A percentile compares a stretch with the other conserved stretches of the same genome.
Conservation (phyloP, 495 filamentous ascomycete species). For the Aspergillus sparsus region DNA sequence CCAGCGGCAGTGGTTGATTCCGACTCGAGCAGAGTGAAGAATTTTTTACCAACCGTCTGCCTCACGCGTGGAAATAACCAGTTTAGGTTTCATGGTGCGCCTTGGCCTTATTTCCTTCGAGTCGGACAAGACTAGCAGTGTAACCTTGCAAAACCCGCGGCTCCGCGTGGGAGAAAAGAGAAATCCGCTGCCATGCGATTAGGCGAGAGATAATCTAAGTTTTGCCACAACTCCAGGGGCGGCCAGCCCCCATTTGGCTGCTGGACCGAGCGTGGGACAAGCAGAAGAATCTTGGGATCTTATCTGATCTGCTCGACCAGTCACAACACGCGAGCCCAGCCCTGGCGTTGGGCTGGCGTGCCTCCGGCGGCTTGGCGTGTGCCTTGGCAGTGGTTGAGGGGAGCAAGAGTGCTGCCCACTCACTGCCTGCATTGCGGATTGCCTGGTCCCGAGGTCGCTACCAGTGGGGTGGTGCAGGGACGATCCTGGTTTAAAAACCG, state of each 20-base stretch:
- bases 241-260: slow-evolving; percentile 1
- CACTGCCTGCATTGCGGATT: not conserved
- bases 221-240: slow-evolving; percentile 1
- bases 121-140: no score
- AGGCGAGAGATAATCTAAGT: not conserved
- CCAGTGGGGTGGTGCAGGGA: not conserved
- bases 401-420: not conserved
- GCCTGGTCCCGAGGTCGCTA: slow-evolving; percentile 1
- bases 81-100: no score
- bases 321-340: not conserved
- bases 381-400: slow-evolving; percentile 2
- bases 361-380: not conserved
- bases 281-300: no score
- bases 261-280: not conserved
- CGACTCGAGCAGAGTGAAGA: not conserved
- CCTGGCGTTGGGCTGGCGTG: slow-evolving; percentile 4
- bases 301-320: not conserved
- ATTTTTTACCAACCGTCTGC: no score
- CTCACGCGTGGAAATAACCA: no score
- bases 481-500: no score
- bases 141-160: no score
- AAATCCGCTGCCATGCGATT: not conserved
- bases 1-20: not conserved
- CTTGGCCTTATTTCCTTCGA: no score
- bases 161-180: not conserved